These are phyloP conservation scores for Aspergillus candidus DNA, from an alignment of 2,329 filamentous ascomycete species.

Conservation along the genomic window DNA sequence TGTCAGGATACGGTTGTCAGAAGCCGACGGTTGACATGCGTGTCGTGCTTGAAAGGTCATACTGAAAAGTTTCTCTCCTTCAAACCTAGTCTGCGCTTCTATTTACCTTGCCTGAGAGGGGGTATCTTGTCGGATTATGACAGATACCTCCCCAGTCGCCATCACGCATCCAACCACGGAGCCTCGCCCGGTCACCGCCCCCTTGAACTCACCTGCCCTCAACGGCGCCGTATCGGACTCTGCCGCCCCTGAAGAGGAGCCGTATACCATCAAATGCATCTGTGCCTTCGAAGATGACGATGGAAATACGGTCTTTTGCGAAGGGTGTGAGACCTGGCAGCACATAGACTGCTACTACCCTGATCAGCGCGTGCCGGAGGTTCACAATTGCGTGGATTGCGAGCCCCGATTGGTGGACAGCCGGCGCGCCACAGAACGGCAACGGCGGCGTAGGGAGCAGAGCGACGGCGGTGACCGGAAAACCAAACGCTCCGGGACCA, in stretches of 20 bases:
- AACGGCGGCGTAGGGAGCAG: conserved; percentile 55
- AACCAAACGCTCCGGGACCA: conserved; percentile 66
- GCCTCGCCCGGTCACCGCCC: conserved; percentile 42
- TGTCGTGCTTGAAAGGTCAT: conserved; percentile 15
- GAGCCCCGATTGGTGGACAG: conserved; percentile 69
- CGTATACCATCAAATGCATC: conserved; percentile 95
- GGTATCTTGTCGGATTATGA: conserved; percentile 50
- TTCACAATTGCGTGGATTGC: conserved; percentile 87
- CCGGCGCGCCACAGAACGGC: conserved; percentile 67
- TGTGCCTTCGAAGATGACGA: conserved; percentile 92
- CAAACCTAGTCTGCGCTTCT: conserved; percentile 18
- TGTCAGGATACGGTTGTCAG: conserved; percentile 2
- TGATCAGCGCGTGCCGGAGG: conserved; percentile 63
- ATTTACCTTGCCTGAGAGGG: conserved; percentile 31
- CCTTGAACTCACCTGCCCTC: conserved; percentile 37
- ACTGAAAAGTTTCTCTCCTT: conserved; percentile 12
- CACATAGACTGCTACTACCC: conserved; percentile 97
- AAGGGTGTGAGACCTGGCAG: conserved; percentile 94
- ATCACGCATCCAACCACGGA: conserved; percentile 45
- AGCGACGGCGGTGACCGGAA: conserved; percentile 61
- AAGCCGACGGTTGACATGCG: conserved; percentile 17
- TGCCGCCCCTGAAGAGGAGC: conserved; percentile 39
- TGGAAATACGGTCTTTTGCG: conserved; percentile 95
- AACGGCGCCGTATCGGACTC: conserved; percentile 40
- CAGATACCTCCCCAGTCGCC: conserved; percentile 47